phyloP scores from a whole-genome alignment of 352 stramenopile species.

The Pythium insidiosum region DNA sequence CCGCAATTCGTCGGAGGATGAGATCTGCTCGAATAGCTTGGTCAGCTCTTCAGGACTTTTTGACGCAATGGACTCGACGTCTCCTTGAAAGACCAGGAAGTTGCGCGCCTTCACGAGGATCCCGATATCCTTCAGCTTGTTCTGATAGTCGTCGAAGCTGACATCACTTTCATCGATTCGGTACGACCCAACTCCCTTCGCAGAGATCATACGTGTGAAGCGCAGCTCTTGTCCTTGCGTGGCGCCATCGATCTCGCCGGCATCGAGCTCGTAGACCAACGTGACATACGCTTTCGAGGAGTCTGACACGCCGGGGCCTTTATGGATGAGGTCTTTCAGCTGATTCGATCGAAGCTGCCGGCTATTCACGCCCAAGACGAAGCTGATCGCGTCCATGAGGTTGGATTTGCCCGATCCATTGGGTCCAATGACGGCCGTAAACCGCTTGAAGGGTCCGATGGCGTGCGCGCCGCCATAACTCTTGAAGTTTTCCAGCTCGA shows the following conservation, averaged over 20 bases:
- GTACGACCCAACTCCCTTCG: constrained; percentile 85
- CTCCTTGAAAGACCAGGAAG: constrained; percentile 99
- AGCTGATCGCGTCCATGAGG: constrained; percentile 96
- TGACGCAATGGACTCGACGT: constrained; percentile 97
- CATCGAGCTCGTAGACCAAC: constrained; percentile 89
- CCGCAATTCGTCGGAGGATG: constrained; percentile 83
- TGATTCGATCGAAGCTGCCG: constrained; percentile 94
- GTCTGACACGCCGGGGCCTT: constrained; percentile 29
- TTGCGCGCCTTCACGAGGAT: constrained; percentile 99
- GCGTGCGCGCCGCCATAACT: constrained; percentile 91
- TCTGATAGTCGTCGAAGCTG: constrained; percentile 91
- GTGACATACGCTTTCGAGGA: constrained; percentile 80
- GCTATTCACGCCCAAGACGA: constrained; percentile 96
- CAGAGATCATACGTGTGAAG: constrained; percentile 93
- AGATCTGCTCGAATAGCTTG: constrained; percentile 97
- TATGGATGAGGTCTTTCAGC: constrained; percentile 96
- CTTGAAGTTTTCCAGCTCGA: constrained; percentile 99
- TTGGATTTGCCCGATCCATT: constrained; percentile 95
- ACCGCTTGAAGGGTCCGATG: constrained; percentile 97
- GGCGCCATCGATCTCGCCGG: constrained; percentile 43
- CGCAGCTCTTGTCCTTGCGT: constrained; percentile 58
- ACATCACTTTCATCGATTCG: constrained; percentile 74
- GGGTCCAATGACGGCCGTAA: constrained; percentile 96
- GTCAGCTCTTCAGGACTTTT: constrained; percentile 95
- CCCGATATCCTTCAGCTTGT: constrained; percentile 91